Percentiles rank a stretch among this genome's conserved stretches.
These are phyloP conservation scores for Hypoxylon sp. DNA, from an alignment of 2,329 filamentous ascomycete species.

Conservation along the genomic window DNA sequence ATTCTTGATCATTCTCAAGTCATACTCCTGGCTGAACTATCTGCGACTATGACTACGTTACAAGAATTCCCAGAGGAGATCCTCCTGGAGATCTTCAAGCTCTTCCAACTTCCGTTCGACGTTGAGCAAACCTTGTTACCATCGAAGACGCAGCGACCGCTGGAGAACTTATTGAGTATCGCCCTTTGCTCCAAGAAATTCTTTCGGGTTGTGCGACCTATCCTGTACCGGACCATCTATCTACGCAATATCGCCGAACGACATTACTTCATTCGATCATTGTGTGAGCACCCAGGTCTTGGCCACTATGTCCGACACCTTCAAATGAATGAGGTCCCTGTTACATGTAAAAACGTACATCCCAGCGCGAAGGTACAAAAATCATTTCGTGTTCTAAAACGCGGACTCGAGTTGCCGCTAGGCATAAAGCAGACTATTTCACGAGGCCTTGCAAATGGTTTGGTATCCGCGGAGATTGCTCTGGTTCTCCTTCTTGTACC, in stretches of 20 bases:
- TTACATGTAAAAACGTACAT: no score
- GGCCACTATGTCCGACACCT: constrained; percentile 1
- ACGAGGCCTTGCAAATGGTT: no score
- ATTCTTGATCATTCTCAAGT: background rate
- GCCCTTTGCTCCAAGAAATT: constrained; percentile 8
- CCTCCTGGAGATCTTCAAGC: background rate
- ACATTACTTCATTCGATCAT: background rate
- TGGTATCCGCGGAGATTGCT: no score
- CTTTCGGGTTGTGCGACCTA: background rate
- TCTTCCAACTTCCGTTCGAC: background rate
- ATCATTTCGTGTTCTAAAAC: no score
- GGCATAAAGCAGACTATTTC: no score
- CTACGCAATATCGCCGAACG: background rate
- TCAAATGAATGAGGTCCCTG: background rate
- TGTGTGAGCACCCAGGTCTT: background rate
- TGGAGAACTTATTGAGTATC: background rate
- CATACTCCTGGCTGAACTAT: background rate
- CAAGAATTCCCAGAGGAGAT: constrained; percentile 6
- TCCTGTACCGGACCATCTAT: constrained; percentile 7
- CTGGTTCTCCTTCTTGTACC: no score
- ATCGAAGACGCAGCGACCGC: background rate
- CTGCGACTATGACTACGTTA: background rate
- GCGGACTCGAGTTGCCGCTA: no score
- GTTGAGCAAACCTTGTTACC: background rate
- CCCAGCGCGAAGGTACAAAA: no score